Conservation (phyloP, 2,329 filamentous ascomycete species). For the Aspergillus fumigatiaffinis region DNA sequence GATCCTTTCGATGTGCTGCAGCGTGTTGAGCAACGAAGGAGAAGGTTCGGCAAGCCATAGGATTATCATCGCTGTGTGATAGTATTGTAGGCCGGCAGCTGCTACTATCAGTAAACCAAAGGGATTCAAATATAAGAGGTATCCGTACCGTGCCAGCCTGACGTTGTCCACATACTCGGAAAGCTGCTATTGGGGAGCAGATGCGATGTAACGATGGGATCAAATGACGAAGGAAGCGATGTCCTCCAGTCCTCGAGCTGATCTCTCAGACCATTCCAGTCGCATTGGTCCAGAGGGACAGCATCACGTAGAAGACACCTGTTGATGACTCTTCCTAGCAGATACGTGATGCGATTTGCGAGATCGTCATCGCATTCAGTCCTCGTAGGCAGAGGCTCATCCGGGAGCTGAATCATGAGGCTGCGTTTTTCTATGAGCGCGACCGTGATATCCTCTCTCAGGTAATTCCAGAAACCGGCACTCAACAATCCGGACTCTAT, state of each 20-base stretch:
- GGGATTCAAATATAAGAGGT: not conserved
- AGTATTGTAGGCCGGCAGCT: conserved; percentile 46
- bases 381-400: conserved; percentile 10
- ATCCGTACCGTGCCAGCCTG: conserved; percentile 42
- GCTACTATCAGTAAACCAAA: not conserved
- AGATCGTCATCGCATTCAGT: conserved; percentile 26
- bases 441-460: conserved; percentile 53
- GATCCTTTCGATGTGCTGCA: conserved; percentile 11
- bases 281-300: not conserved
- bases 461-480: conserved; percentile 51
- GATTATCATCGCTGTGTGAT: conserved; percentile 35
- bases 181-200: conserved; percentile 20
- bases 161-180: conserved; percentile 40
- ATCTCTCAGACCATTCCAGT: conserved; percentile 14
- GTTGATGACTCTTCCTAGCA: conserved; percentile 46
- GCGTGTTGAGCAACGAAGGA: conserved; percentile 7
- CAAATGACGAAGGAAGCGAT: conserved; percentile 27
- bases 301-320: conserved; percentile 24
- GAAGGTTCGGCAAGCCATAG: conserved; percentile 20
- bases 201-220: conserved; percentile 22
- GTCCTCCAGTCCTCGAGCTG: conserved; percentile 30
- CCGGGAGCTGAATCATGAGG: conserved; percentile 40
- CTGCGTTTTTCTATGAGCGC: conserved; percentile 44
- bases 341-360: conserved; percentile 42
- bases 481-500: conserved; percentile 28